Evolutionary conservation across 2,329 filamentous ascomycete species (phyloP).

Genomic region (Ambrosiella cleistominuta): DNA sequence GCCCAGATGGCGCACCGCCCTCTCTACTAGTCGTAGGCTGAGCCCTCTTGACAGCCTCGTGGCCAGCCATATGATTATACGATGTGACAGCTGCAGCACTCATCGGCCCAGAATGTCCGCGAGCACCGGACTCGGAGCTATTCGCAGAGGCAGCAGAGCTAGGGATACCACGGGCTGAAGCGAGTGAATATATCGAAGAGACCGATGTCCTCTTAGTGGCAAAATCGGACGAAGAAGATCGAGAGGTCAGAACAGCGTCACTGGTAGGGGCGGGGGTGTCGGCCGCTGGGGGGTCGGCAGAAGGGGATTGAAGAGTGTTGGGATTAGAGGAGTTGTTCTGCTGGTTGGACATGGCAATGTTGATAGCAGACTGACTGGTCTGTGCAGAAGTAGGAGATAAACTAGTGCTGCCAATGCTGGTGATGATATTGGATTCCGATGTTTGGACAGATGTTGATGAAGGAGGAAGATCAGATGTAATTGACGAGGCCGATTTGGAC

Average conservation of each 20-base stretch:
- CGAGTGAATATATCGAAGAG: constrained; percentile 54
- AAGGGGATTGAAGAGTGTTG: constrained; percentile 29
- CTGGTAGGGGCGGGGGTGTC: constrained; percentile 6
- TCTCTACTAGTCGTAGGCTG: constrained; percentile 1
- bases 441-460: neutral
- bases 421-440: neutral
- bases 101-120: constrained; percentile 4
- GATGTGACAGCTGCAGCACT: constrained; percentile 5
- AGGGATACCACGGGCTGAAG: constrained; percentile 37
- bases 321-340: constrained; percentile 19
- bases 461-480: neutral
- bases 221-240: constrained; percentile 31
- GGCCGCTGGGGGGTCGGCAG: constrained; percentile 17
- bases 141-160: constrained; percentile 35
- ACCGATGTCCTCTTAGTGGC: constrained; percentile 52
- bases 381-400: neutral
- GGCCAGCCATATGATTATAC: constrained; percentile 5
- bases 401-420: neutral
- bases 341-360: neutral
- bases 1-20: constrained; percentile 25
- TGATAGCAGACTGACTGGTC: constrained; percentile 1
- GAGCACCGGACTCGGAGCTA: constrained; percentile 31
- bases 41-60: constrained; percentile 13
- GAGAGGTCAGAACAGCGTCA: constrained; percentile 21
- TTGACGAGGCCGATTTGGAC: neutral